Base-by-base conservation (phyloP, 805 yeast genomes). In the Saccharomycopsis fibuligera region DNA sequence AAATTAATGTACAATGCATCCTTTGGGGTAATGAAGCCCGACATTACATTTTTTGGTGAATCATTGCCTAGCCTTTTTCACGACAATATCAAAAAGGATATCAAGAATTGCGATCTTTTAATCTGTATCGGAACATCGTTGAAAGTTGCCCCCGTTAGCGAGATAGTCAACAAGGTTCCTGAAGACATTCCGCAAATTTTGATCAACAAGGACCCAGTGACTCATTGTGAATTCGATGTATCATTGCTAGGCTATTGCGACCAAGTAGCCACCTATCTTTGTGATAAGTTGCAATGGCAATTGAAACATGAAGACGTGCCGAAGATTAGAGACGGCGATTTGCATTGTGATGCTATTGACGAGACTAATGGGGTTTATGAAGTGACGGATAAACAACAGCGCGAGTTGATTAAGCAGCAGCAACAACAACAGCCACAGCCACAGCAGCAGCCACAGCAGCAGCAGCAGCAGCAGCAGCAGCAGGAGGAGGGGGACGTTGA, bases 21-120 rank as follows among this genome's bases (percentile, higher is more conserved):
- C 6, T 78, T 65, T 60, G 96, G 96, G 14, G 91, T 88, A 2
- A 73, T 86, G 75, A 89, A 90, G 62, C 97, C 97, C 0, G 95
- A 89, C 61, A 89, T 89, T 53, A 88, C 96, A 0, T 89, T 89
- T 60, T 89, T 89, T 57, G 96, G 96, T 14, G 96, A 89, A 62
- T 78, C 81, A 14, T 68, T 89, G 50, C 96, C 96, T 1, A 69
- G 70, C 12, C 64, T 72, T 42, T 89, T 83, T 60, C 90, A 87
- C 57, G 73, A 74, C 41, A 62, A 69, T 27, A 74, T 81, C 25
- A 68, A 69, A 37, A 72, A 73, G 38, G 96, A 90, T 60, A 69
- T 81, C 5, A 57, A 65, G 17, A 69, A 75, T 37, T 86, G 96
- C 64, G 97, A 90, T 63, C 68, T 89, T 47, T 67, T 90, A 40